Conservation (phyloP, 108 stramenopile genomes). For the Fragilariopsis cylindrus region DNA sequence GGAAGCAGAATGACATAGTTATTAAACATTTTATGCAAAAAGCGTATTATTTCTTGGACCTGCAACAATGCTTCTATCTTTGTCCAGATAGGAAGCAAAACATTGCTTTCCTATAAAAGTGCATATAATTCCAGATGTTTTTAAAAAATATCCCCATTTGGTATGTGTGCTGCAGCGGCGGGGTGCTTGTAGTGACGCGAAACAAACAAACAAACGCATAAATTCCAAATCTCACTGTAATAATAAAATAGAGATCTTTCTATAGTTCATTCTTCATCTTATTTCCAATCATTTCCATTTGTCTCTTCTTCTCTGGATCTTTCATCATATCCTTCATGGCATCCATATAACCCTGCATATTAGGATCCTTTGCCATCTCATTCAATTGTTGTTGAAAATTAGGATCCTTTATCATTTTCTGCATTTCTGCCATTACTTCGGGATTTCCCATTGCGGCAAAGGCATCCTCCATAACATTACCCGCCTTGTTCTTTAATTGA, state of each 20-base stretch:
- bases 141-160: too few species aligned
- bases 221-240: too few species aligned
- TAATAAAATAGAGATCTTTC: not conserved
- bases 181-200: too few species aligned
- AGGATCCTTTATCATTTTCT: conserved; percentile 85
- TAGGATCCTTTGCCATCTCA: conserved; percentile 83
- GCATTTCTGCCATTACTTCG: conserved; percentile 76
- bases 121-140: too few species aligned
- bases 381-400: conserved; percentile 69
- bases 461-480: conserved; percentile 68
- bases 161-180: too few species aligned
- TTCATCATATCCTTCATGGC: conserved; percentile 88
- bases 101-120: too few species aligned
- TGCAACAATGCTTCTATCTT: too few species aligned
- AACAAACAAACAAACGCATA: too few species aligned
- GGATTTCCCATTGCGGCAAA: conserved; percentile 84
- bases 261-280: conserved; percentile 62
- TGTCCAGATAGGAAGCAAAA: too few species aligned
- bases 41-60: too few species aligned
- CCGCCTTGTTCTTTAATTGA: conserved; percentile 58
- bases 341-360: conserved; percentile 72
- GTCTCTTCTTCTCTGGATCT: conserved; percentile 74
- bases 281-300: conserved; percentile 69
- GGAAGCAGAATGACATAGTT: too few species aligned
- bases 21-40: too few species aligned